phyloP scores from a whole-genome alignment of 1,284 basidiomycete species.

The Mycena citricolor region DNA sequence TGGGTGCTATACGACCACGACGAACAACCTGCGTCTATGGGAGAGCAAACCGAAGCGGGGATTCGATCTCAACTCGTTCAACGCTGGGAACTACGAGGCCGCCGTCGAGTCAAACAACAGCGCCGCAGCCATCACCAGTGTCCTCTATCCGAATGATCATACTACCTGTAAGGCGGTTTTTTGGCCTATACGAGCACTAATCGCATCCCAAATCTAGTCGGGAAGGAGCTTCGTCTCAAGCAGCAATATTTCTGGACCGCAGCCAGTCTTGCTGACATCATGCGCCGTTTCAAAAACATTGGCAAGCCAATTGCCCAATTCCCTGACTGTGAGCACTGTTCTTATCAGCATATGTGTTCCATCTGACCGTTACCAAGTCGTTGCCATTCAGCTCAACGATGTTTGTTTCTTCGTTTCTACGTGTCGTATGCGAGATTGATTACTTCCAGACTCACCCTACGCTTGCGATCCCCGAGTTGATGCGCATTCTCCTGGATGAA shows the following conservation, averaged over 20 bases:
- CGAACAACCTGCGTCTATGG: slow-evolving; percentile 80
- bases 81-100: slow-evolving; percentile 88
- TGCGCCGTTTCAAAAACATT: slow-evolving; percentile 80
- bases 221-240: slow-evolving; percentile 90
- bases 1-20: slow-evolving; percentile 76
- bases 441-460: slow-evolving; percentile 90
- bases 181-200: background rate
- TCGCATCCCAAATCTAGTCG: slow-evolving; percentile 51
- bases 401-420: slow-evolving; percentile 37
- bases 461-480: slow-evolving; percentile 89
- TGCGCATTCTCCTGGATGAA: slow-evolving; percentile 87
- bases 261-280: slow-evolving; percentile 82
- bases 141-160: slow-evolving; percentile 85
- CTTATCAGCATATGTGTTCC: background rate
- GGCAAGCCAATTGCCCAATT: slow-evolving; percentile 74
- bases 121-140: slow-evolving; percentile 88
- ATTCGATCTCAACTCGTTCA: slow-evolving; percentile 91
- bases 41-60: slow-evolving; percentile 88
- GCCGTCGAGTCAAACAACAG: slow-evolving; percentile 85
- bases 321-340: slow-evolving; percentile 63
- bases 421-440: background rate
- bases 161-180: slow-evolving; percentile 53
- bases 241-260: slow-evolving; percentile 95
- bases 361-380: slow-evolving; percentile 43
- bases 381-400: slow-evolving; percentile 89